phyloP scores from a whole-genome alignment of 2,329 filamentous ascomycete genomes.

The Sporothrix inflata region DNA sequence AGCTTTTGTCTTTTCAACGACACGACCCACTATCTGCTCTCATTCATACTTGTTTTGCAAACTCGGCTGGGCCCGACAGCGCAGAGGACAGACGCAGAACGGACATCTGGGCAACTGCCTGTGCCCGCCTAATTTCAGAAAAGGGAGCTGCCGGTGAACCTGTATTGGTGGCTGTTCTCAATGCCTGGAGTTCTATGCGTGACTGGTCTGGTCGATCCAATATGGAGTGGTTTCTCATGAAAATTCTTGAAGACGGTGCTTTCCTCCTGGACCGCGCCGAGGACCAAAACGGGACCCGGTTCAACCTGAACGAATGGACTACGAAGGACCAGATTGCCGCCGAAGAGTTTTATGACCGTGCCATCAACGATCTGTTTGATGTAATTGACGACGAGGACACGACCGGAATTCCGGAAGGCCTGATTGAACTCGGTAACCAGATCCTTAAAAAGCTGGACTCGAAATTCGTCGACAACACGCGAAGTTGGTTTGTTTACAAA shows the following conservation, averaged over 20 bases:
- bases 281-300: slow-evolving; percentile 71
- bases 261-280: slow-evolving; percentile 87
- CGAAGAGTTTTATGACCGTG: slow-evolving; percentile 85
- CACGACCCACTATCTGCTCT: slow-evolving; percentile 84
- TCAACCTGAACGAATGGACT: slow-evolving; percentile 73
- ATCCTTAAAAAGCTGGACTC: slow-evolving; percentile 77
- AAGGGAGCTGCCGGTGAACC: slow-evolving; percentile 76
- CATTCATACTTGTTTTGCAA: slow-evolving; percentile 86
- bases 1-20: slow-evolving; percentile 84
- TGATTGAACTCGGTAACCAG: slow-evolving; percentile 81
- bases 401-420: slow-evolving; percentile 83
- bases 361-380: slow-evolving; percentile 79
- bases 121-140: slow-evolving; percentile 79
- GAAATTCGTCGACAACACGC: slow-evolving; percentile 72
- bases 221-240: slow-evolving; percentile 93
- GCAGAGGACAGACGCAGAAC: slow-evolving; percentile 78
- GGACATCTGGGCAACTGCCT: slow-evolving; percentile 85
- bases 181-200: slow-evolving; percentile 83
- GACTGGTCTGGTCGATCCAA: slow-evolving; percentile 89
- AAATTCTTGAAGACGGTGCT: slow-evolving; percentile 87
- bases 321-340: slow-evolving; percentile 79
- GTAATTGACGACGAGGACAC: slow-evolving; percentile 82
- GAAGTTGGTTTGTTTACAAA: slow-evolving; percentile 82
- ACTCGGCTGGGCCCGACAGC: slow-evolving; percentile 79
- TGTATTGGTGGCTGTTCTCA: slow-evolving; percentile 81